phyloP scores from a whole-genome alignment of 805 yeast species.

The Metschnikowia santaceciliae region DNA sequence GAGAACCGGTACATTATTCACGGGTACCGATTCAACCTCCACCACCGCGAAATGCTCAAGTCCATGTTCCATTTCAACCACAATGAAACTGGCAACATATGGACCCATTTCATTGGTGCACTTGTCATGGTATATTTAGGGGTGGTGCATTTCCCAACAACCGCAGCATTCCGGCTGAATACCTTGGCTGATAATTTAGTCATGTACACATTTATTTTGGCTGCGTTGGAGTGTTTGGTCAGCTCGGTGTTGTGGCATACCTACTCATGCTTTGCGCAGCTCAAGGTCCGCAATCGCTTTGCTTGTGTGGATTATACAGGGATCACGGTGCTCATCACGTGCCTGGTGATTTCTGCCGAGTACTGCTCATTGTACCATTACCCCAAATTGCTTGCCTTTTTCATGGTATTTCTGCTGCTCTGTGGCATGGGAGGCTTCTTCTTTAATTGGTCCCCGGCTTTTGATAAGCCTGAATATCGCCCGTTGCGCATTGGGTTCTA shows the following conservation, averaged over 20 bases:
- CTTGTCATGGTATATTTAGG: slow-evolving; percentile 53
- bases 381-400: slow-evolving; percentile 44
- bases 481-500: slow-evolving; percentile 77
- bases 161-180: slow-evolving; percentile 43
- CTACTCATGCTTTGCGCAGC: slow-evolving; percentile 69
- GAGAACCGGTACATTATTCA: slow-evolving; percentile 80
- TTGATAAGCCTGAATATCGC: slow-evolving; percentile 84
- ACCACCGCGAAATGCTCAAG: slow-evolving; percentile 54
- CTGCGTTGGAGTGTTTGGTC: slow-evolving; percentile 71
- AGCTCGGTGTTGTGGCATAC: slow-evolving; percentile 92
- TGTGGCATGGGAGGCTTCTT: slow-evolving; percentile 71
- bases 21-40: slow-evolving; percentile 80
- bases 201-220: slow-evolving; percentile 60
- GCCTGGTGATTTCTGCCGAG: slow-evolving; percentile 83
- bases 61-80: slow-evolving; percentile 62
- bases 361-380: slow-evolving; percentile 69
- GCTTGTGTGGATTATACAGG: slow-evolving; percentile 97
- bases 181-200: slow-evolving; percentile 46
- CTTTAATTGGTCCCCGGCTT: slow-evolving; percentile 89
- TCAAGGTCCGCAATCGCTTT: slow-evolving; percentile 61
- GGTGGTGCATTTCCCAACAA: slow-evolving; percentile 58
- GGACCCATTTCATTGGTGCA: slow-evolving; percentile 85
- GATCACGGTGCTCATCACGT: slow-evolving; percentile 83
- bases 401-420: slow-evolving; percentile 56
- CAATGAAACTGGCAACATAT: slow-evolving; percentile 87